Conservation (phyloP, 345 rosid species). For the Geranium brycei region DNA sequence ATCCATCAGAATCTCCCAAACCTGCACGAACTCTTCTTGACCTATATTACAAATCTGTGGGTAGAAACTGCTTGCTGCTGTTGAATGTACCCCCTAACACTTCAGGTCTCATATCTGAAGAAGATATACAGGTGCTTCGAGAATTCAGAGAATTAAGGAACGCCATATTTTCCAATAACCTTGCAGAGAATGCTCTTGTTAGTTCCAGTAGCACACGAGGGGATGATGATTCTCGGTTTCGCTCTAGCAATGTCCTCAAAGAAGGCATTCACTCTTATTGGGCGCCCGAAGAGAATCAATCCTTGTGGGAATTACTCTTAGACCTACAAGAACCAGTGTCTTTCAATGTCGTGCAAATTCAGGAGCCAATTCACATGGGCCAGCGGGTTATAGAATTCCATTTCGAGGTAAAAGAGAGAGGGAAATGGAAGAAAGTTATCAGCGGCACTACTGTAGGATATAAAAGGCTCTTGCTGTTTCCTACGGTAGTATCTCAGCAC, state of each 20-base stretch:
- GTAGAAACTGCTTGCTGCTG: slow-evolving; percentile 64
- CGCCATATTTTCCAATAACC: slow-evolving; percentile 51
- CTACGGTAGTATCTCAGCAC: slow-evolving; percentile 26
- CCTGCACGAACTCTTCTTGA: slow-evolving; percentile 56
- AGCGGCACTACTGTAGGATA: slow-evolving; percentile 70
- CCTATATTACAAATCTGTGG: slow-evolving; percentile 65
- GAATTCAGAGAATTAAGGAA: slow-evolving; percentile 40
- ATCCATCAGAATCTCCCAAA: slow-evolving; percentile 63
- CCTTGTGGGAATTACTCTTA: slow-evolving; percentile 38
- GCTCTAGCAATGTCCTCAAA: slow-evolving; percentile 36
- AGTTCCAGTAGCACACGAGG: slow-evolving; percentile 51
- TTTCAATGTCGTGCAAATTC: slow-evolving; percentile 61
- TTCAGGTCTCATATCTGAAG: slow-evolving; percentile 66
- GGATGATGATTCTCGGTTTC: slow-evolving; percentile 15
- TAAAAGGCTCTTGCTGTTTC: slow-evolving; percentile 51
- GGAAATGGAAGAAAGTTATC: slow-evolving; percentile 44
- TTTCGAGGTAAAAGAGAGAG: slow-evolving; percentile 26
- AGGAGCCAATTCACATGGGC: slow-evolving; percentile 89
- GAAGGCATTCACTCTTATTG: slow-evolving; percentile 60
- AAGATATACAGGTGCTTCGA: slow-evolving; percentile 56
- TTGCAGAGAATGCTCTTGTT: slow-evolving; percentile 32
- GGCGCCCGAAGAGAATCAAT: slow-evolving; percentile 60
- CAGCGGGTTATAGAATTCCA: slow-evolving; percentile 53
- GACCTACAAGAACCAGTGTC: slow-evolving; percentile 33
- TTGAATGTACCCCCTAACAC: slow-evolving; percentile 78